These are phyloP conservation scores for Westerdykella ornata DNA, from an alignment of 2,329 filamentous ascomycete genomes.

Conservation along the genomic window DNA sequence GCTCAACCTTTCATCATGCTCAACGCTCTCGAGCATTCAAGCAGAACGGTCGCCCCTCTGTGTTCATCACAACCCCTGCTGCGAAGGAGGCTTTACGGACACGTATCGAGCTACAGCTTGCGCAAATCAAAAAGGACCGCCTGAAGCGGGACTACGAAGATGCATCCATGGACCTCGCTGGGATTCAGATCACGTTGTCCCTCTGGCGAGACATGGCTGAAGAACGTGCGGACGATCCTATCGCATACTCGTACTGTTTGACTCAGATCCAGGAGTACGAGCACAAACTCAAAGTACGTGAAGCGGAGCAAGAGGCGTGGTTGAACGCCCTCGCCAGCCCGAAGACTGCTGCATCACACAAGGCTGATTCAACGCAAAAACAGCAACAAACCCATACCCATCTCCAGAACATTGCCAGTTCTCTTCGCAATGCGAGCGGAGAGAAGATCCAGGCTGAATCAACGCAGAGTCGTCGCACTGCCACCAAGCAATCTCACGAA, in stretches of 20 bases:
- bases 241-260: constrained; percentile 9
- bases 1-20: constrained; percentile 6
- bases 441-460: too few species aligned
- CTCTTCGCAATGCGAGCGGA: too few species aligned
- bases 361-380: background rate
- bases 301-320: constrained; percentile 10
- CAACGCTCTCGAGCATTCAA: background rate
- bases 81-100: constrained; percentile 11
- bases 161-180: constrained; percentile 2
- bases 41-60: background rate
- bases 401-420: too few species aligned
- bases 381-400: too few species aligned
- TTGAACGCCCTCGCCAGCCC: constrained; percentile 8
- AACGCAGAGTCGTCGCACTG: too few species aligned
- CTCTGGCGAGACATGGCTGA: constrained; percentile 12
- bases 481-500: too few species aligned
- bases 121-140: constrained; percentile 8
- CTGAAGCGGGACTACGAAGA: constrained; percentile 11
- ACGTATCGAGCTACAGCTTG: constrained; percentile 8
- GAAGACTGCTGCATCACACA: constrained; percentile 2
- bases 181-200: constrained; percentile 8
- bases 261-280: constrained; percentile 13
- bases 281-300: constrained; percentile 8
- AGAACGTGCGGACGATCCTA: constrained; percentile 6
- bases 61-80: constrained; percentile 9